Evolutionary conservation across 2,329 filamentous ascomycete species (phyloP), one percentile per base, ranked within the genome.

Genomic region (Neopestalotiopsis rosae): DNA sequence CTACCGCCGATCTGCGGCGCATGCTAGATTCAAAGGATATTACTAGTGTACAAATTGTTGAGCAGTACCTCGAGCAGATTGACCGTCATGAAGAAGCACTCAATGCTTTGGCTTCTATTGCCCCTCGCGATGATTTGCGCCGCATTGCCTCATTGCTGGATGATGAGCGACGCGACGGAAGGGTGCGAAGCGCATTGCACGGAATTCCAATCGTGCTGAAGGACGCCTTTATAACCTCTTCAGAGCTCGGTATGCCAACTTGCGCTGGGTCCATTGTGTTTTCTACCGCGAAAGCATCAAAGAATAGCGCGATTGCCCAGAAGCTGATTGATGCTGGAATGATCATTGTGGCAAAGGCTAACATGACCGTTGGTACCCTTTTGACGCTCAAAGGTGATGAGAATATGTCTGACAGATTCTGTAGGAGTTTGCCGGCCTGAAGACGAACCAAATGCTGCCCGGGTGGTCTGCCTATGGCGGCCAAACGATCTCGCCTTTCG

Each of bases 401-500:
- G n/a, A n/a, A n/a, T n/a, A n/a, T n/a, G n/a, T n/a, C n/a, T n/a
- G n/a, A n/a, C n/a, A n/a, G n/a, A n/a, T n/a, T n/a, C n/a, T 38
- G 13, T n/a, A 66, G 67, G 65, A 67, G 30, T 40, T 67, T 20
- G 52, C 52, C 5, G 65, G 65, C 10, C 61, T 67, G 65, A 67
- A 67, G 40, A 34, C 69, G 64, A 68, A 63, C 49, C 69, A 67
- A 49, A 71, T 69, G 42, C 71, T 58, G 61, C 68, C 67, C 17
- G 74, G 72, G 49, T 78, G 72, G 76, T 75, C 72, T 56, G 65
- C 71, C n/a, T 59, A 70, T 57, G 74, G 73, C 4, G 73, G 77
- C 20, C 75, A 79, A 68, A 76, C 74, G 1, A 67, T 74, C 1
- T 77, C 76, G 2, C 70, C 77, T 2, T 80, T 79, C 67, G 69